A percentile compares a stretch with the other conserved stretches of the same genome.
Conservation (phyloP, 805 yeast species). For the Nakazawaea ernobii region DNA sequence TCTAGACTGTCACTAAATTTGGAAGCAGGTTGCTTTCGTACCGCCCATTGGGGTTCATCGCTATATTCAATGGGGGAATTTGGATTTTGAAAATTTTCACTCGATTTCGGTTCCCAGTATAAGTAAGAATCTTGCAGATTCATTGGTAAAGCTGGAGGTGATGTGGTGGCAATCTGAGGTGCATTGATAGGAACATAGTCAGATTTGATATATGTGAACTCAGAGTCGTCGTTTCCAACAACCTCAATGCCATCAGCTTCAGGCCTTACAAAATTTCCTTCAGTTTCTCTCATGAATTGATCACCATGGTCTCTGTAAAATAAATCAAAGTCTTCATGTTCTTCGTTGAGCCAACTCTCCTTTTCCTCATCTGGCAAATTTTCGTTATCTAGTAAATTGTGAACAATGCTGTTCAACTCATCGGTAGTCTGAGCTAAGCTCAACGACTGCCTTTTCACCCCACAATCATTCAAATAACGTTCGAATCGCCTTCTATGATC, state of each 20-base stretch:
- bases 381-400: conserved; percentile 1
- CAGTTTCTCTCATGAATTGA: background rate
- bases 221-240: conserved; percentile 9
- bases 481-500: conserved; percentile 23
- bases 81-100: conserved; percentile 9
- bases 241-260: conserved; percentile 7
- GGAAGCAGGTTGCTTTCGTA: conserved; percentile 27
- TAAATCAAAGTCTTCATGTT: conserved; percentile 9
- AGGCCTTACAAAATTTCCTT: no score
- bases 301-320: conserved; percentile 7
- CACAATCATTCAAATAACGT: conserved; percentile 18
- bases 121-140: conserved; percentile 25
- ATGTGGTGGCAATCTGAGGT: background rate
- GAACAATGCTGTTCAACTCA: background rate
- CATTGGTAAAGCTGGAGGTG: conserved; percentile 18
- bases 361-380: background rate
- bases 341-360: background rate
- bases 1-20: conserved; percentile 28
- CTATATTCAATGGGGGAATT: conserved; percentile 4
- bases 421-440: background rate
- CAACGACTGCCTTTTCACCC: conserved; percentile 16
- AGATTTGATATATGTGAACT: background rate
- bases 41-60: conserved; percentile 17
- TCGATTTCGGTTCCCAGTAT: conserved; percentile 24
- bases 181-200: background rate